Base-by-base conservation (phyloP, 164 flowering plant genomes). In the Taxillus chinensis region DNA sequence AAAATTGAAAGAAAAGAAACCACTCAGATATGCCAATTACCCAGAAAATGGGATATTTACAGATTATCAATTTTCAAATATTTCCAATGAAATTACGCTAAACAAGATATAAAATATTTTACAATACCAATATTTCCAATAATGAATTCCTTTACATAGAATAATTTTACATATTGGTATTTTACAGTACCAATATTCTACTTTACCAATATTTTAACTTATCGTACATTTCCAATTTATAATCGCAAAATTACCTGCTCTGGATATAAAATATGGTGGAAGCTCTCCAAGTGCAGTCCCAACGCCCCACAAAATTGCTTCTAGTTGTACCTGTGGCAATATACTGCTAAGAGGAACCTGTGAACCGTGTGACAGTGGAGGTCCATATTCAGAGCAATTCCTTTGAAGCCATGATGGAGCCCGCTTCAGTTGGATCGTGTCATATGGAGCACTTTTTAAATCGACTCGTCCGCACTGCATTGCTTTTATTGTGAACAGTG, bases 281-380 rank as follows among this genome's bases (percentile, higher is more conserved):
- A 92, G 93, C 78, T 92, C 98, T 60, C 98, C 98, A 62, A 92
- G 87, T n/a, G 96, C 96, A 68, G 95, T 92, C 63, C 98, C 98
- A 70, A 92, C 12, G 39, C 98, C 98, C 98, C 98, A 92, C 3
- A 92, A 67, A 68, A 92, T 65, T 61, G 98, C 98, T 70, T 92
- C 98, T 38, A 87, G 42, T 73, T 89, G 95, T 55, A 92, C 84
- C 67, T 86, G 89, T 41, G 90, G 90, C 81, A 90, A 73, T 74
- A 92, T 85, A 77, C 89, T 90, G 75, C 81, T 79, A 45, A 92
- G 80, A 2, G 96, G 96, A 64, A 90, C 82, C 58, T 75, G 76
- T 8, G 70, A 61, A 66, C 84, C 86, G 67, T 74, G 71, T 46
- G 69, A 56, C 39, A 80, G 59, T 49, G 75, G 83, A 8, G 90